phyloP scores from a whole-genome alignment of 345 rosid genomes.

The Abelmoschus esculentus region DNA sequence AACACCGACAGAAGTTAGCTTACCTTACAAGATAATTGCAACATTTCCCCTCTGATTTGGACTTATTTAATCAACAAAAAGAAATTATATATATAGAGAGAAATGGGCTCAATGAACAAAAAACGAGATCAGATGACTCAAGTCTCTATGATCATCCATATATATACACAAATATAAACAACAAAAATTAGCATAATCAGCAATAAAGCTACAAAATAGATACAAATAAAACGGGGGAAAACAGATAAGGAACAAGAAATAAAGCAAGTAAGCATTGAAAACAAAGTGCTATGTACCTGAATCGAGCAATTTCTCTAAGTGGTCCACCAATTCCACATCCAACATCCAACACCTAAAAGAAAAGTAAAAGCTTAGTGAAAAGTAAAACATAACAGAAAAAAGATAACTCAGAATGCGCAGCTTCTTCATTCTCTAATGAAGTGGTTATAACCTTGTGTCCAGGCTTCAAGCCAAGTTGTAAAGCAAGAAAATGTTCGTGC shows the following conservation, averaged over 20 bases:
- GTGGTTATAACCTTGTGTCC: constrained; percentile 77
- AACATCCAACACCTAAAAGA: constrained; percentile 78
- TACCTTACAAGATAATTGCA: background rate
- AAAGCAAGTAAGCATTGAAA: background rate
- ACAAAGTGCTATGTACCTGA: constrained; percentile 51
- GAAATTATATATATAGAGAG: background rate
- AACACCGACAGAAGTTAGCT: background rate
- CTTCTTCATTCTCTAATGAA: background rate
- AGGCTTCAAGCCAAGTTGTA: constrained; percentile 83
- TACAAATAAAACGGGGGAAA: background rate
- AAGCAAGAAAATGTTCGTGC: constrained; percentile 92
- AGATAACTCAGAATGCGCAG: constrained; percentile 2
- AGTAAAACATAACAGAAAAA: constrained; percentile 2
- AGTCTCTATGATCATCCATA: background rate
- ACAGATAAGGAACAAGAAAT: background rate
- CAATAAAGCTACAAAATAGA: background rate
- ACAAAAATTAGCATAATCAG: background rate
- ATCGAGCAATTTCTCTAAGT: constrained; percentile 84
- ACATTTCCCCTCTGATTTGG: background rate
- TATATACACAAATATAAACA: background rate
- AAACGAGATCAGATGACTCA: background rate
- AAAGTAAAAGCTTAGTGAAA: constrained; percentile 9
- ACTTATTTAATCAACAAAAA: constrained; percentile 5
- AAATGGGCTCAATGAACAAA: background rate
- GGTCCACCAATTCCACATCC: constrained; percentile 99